These are phyloP conservation scores for Pseudogymnoascus sp. DNA, from an alignment of 2,329 filamentous ascomycete genomes.

Conservation along the genomic window DNA sequence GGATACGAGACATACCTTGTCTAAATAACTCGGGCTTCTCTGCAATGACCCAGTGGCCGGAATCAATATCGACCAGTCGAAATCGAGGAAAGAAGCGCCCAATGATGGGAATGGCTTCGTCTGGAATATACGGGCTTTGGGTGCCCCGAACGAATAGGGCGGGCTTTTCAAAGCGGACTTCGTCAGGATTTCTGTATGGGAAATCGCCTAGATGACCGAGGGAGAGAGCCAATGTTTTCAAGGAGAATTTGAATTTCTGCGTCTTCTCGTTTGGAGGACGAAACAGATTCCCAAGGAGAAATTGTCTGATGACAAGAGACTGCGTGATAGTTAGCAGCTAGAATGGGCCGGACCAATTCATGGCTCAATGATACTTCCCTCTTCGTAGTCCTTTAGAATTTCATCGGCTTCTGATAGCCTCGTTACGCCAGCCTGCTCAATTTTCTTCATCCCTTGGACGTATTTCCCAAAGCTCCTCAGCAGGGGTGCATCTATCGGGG, in stretches of 20 bases:
- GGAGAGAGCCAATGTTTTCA: slow-evolving; percentile 60
- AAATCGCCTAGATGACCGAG: slow-evolving; percentile 80
- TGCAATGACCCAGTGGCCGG: slow-evolving; percentile 85
- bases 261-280: slow-evolving; percentile 44
- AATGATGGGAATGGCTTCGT: slow-evolving; percentile 72
- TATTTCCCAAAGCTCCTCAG: slow-evolving; percentile 72
- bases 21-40: slow-evolving; percentile 77
- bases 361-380: slow-evolving; percentile 36
- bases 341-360: not conserved
- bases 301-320: slow-evolving; percentile 75
- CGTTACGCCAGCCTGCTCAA: slow-evolving; percentile 62
- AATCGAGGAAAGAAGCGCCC: slow-evolving; percentile 79
- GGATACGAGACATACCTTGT: slow-evolving; percentile 48
- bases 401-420: slow-evolving; percentile 72
- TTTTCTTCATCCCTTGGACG: slow-evolving; percentile 73
- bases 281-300: slow-evolving; percentile 80
- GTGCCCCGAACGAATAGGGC: slow-evolving; percentile 77
- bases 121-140: slow-evolving; percentile 69
- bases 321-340: slow-evolving; percentile 24
- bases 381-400: slow-evolving; percentile 69
- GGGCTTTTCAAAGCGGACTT: slow-evolving; percentile 64
- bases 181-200: slow-evolving; percentile 69
- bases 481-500: slow-evolving; percentile 73
- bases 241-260: slow-evolving; percentile 72
- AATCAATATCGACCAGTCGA: slow-evolving; percentile 64